These are phyloP conservation scores for Pinus tabuliformis DNA, from an alignment of 75 land plant species.

Conservation along the genomic window DNA sequence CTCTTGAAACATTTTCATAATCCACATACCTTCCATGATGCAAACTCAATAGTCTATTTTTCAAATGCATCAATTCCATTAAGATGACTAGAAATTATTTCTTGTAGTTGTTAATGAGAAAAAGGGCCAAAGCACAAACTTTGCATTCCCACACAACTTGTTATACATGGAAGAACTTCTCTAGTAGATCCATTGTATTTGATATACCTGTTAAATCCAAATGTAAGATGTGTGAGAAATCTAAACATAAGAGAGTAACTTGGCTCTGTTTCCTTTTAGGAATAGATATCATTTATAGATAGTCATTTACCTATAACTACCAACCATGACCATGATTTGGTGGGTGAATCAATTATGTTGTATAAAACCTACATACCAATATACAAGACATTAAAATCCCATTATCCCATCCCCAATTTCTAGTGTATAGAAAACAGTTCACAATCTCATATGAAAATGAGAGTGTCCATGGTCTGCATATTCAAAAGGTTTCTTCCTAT, in stretches of 20 bases:
- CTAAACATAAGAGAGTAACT: neutral
- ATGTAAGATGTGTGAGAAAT: neutral
- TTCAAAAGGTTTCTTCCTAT: neutral
- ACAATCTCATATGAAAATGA: neutral
- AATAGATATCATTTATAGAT: neutral
- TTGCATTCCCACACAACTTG: constrained; percentile 94
- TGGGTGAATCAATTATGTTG: constrained; percentile 98
- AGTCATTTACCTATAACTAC: constrained; percentile 75
- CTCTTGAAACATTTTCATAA: neutral
- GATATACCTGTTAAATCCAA: constrained; percentile 69
- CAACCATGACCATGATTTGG: constrained; percentile 75
- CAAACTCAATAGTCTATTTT: constrained; percentile 93
- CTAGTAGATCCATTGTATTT: constrained; percentile 98
- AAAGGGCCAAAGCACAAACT: constrained; percentile 95
- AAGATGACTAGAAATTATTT: constrained; percentile 77
- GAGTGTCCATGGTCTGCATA: neutral
- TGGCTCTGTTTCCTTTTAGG: neutral
- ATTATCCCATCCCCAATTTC: neutral
- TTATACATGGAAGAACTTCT: constrained; percentile 94
- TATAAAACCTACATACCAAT: constrained; percentile 69
- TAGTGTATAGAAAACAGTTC: neutral
- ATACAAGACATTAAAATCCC: neutral
- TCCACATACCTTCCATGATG: constrained; percentile 81
- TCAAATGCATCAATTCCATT: constrained; percentile 91
- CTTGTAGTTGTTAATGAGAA: constrained; percentile 83